Base-by-base conservation (phyloP, 1,284 basidiomycete genomes). In the Boletellus deceptivus region DNA sequence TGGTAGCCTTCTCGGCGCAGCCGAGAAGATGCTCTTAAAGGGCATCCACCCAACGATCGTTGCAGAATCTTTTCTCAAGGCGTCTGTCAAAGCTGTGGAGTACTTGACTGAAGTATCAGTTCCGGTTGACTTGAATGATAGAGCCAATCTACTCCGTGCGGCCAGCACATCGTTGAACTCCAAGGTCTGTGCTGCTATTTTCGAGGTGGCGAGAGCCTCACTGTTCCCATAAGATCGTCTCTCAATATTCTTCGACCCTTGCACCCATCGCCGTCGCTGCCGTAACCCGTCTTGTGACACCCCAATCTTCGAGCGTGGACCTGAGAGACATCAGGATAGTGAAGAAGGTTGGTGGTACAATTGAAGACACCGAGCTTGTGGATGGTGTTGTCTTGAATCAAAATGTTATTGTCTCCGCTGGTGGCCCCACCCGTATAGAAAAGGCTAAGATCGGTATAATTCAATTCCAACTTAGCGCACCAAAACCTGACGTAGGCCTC, bases 391-490 rank as follows among this genome's bases (percentile, higher is more conserved):
- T 98, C 7, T 78, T 99, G 55, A 94, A 97, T 70, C 97, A 99
- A 76, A 94, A 91, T 60, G 95, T 96, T 43, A 84, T 98, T 53
- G 80, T 83, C 11, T 82, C 89, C 44, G 93, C 91, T 48, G 95
- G 95, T 54, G 97, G 97, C 37, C 96, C 94, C 7, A 92, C 91
- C 8, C 82, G 97, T 50, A 86, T 99, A 72, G 96, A 99, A 71
- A 99, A 98, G 74, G 97, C 97, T 43, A 98, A 97, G 77, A 98
- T 99, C 65, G 97, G 89, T 40, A 85, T 99, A 57, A 93, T 98
- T 60, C 97, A 99, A 71, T 99, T 99, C 83, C 97, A 99, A 72
- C 81, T 99, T 48, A 92, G 89, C 61, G 92, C 93, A 45, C 97
- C 97, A 18, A 99, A 99, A 74, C 97, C 97, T 8, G 97, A 99